Percentiles rank a stretch among this genome's conserved stretches.
Conservation (phyloP, 768 basidiomycete species). For the Lactarius sp. region DNA sequence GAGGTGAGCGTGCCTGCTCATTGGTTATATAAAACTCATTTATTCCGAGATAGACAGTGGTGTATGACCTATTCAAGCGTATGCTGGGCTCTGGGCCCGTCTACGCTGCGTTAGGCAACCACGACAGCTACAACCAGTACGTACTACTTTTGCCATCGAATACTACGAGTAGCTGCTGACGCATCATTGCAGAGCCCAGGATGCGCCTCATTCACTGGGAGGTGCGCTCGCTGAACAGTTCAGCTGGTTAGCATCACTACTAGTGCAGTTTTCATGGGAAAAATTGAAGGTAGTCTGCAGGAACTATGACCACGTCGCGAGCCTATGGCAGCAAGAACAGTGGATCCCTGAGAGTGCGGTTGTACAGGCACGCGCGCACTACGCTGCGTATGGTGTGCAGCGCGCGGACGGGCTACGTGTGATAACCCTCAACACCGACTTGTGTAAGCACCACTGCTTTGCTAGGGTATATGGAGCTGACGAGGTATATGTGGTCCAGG, state of each 20-base stretch:
- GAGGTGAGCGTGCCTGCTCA: conserved; percentile 41
- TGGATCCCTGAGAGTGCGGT: conserved; percentile 62
- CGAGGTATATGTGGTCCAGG: conserved; percentile 11
- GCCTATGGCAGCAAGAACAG: conserved; percentile 62
- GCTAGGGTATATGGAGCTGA: conserved; percentile 11
- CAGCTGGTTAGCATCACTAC: conserved; percentile 45
- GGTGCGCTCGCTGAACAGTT: conserved; percentile 54
- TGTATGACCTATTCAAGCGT: conserved; percentile 63
- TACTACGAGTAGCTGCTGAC: neutral
- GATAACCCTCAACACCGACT: conserved; percentile 71
- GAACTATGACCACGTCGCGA: conserved; percentile 73
- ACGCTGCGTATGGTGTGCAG: conserved; percentile 66
- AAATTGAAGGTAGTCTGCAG: conserved; percentile 32
- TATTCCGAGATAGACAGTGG: conserved; percentile 41
- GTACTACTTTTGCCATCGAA: conserved; percentile 21
- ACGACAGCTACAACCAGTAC: conserved; percentile 67
- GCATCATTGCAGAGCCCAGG: conserved; percentile 46
- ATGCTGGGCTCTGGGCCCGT: conserved; percentile 61
- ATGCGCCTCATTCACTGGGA: conserved; percentile 55
- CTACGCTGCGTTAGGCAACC: conserved; percentile 72
- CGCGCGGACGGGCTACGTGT: conserved; percentile 62
- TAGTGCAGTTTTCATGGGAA: neutral
- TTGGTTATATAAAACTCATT: neutral
- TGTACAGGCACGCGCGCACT: conserved; percentile 57
- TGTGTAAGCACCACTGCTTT: conserved; percentile 47